These are phyloP conservation scores for Zelopaecilomyces penicillatus DNA, from an alignment of 2,329 filamentous ascomycete species.

Conservation along the genomic window DNA sequence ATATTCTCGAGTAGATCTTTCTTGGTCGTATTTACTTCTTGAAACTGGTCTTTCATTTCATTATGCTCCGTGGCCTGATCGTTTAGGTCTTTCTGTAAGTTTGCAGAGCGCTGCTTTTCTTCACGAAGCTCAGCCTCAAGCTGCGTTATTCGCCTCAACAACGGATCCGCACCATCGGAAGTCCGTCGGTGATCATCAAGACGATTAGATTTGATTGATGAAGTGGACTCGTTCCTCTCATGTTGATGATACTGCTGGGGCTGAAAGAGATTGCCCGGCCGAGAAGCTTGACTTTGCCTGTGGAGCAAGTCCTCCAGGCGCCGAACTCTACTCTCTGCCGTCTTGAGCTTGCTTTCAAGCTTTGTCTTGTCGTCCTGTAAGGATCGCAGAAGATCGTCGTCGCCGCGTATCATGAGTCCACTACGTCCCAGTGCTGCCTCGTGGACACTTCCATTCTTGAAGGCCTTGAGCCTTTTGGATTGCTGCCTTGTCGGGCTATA, in stretches of 20 bases:
- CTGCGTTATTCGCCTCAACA: slow-evolving; percentile 43
- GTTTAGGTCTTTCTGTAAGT: slow-evolving; percentile 62
- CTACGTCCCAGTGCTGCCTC: slow-evolving; percentile 83
- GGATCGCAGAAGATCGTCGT: slow-evolving; percentile 69
- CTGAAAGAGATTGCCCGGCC: slow-evolving; percentile 50
- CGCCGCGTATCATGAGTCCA: slow-evolving; percentile 75
- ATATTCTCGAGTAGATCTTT: slow-evolving; percentile 91
- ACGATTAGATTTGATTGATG: slow-evolving; percentile 37
- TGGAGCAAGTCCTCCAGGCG: slow-evolving; percentile 89
- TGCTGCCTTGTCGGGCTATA: slow-evolving; percentile 79
- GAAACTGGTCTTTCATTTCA: slow-evolving; percentile 59
- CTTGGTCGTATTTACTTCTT: slow-evolving; percentile 87
- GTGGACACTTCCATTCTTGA: slow-evolving; percentile 93
- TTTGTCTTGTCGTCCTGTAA: slow-evolving; percentile 78
- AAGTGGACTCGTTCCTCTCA: slow-evolving; percentile 41
- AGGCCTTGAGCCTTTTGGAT: slow-evolving; percentile 77
- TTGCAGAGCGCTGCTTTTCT: slow-evolving; percentile 60
- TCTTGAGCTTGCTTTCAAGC: slow-evolving; percentile 64
- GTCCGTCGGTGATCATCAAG: slow-evolving; percentile 38
- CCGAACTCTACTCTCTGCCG: slow-evolving; percentile 81
- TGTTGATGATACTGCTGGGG: slow-evolving; percentile 36
- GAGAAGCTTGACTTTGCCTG: slow-evolving; percentile 58
- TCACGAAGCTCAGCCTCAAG: slow-evolving; percentile 71
- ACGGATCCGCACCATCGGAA: slow-evolving; percentile 37
- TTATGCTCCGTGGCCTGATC: slow-evolving; percentile 47